phyloP scores from a whole-genome alignment of 306 rosid species.

The Chamaecrista fasciculata region DNA sequence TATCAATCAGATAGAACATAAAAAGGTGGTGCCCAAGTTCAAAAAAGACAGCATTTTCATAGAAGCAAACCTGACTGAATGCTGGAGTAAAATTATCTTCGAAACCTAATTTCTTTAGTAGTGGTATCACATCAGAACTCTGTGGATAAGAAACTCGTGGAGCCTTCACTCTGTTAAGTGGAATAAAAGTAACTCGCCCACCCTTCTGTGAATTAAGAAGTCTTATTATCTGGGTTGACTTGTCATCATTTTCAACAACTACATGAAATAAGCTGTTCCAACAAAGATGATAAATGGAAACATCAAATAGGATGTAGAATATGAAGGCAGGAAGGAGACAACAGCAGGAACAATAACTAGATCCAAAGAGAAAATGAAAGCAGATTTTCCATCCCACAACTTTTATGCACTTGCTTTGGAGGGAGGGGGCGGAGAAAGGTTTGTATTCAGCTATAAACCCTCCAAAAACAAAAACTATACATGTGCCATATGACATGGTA shows the following conservation, averaged over 20 bases:
- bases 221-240: slow-evolving; percentile 87
- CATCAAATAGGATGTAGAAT: slow-evolving; percentile 7
- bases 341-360: not conserved
- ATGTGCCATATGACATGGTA: not conserved
- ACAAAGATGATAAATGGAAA: slow-evolving; percentile 23
- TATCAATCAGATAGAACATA: slow-evolving; percentile 11
- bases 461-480: not conserved
- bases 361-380: not conserved
- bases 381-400: not conserved
- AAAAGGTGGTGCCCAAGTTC: not conserved
- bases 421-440: too few species aligned
- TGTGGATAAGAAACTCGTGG: slow-evolving; percentile 72
- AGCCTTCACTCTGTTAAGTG: slow-evolving; percentile 89
- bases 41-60: slow-evolving; percentile 15
- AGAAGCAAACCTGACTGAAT: slow-evolving; percentile 79
- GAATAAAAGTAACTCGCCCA: slow-evolving; percentile 95
- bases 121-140: slow-evolving; percentile 88
- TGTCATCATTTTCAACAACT: slow-evolving; percentile 91
- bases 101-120: slow-evolving; percentile 69
- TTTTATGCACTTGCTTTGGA: too few species aligned
- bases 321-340: not conserved
- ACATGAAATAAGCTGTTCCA: slow-evolving; percentile 89
- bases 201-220: slow-evolving; percentile 88
- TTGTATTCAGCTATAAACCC: too few species aligned
- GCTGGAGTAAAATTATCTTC: slow-evolving; percentile 54